Base-by-base conservation (phyloP, 2,329 filamentous ascomycete genomes). In the Chaetomium globosum region DNA sequence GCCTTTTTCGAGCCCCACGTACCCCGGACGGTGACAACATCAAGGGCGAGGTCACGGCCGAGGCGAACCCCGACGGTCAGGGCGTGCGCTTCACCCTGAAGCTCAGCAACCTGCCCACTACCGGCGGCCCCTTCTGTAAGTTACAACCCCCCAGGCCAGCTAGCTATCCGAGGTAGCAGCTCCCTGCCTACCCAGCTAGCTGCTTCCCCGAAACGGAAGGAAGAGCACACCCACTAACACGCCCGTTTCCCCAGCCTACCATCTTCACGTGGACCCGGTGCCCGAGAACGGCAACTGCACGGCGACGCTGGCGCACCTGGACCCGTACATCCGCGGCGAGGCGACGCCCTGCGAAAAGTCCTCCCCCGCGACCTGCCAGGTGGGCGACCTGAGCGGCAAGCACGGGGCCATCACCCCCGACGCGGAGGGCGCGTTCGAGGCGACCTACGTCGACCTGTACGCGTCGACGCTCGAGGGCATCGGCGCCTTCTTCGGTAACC, bases 371-470 rank as follows among this genome's bases (percentile, higher is more conserved):
- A 87, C 85, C 10, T 95, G 91, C 79, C 86, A 94, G 77, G 85
- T 91, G 12, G 91, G 91, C 69, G 91, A 94, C 75, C 80, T 93
- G 63, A 85, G 85, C 71, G 91, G 91, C 74, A 94, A 94, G 79
- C 80, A 89, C 72, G 89, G 89, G 67, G 81, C 81, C 66, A 83
- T 90, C 72, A 62, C 65, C 1, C 49, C 58, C 0, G 80, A 76
- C 30, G 75, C 76, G 31, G 81, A 82, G 16, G 7, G 21, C 68
- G 78, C 82, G 13, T 87, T 82, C 73, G 73, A 74, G 31, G 76
- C 75, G 63, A 78, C 76, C 57, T 89, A 85, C 77, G 73, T 76
- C 65, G 88, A 91, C 73, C 74, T 77, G 26, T 90, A 82, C 73
- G 77, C 82, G n/a, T 85, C 87, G 4, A 82, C 86, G 36, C 72